Evolutionary conservation across 192 early-diverging fungal species (phyloP).

Genomic region (Cladochytrium replicatum): DNA sequence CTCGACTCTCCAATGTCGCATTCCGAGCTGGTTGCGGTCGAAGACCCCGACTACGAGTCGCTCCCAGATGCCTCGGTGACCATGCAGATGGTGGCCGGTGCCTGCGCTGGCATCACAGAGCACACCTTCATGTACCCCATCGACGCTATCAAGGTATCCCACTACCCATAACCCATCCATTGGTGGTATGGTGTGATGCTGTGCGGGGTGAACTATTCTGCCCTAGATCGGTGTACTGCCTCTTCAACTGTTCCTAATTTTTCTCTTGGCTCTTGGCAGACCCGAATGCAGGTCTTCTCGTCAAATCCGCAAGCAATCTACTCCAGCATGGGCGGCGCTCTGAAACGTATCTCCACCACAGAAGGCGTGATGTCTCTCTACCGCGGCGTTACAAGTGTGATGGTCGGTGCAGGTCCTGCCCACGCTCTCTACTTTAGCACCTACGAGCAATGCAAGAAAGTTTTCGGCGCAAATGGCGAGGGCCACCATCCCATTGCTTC

Average conservation of each 20-base stretch:
- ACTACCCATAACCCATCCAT: too few species aligned
- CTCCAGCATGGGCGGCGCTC: constrained; percentile 57
- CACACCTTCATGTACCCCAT: constrained; percentile 93
- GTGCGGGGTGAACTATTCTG: too few species aligned
- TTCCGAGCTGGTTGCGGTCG: background rate
- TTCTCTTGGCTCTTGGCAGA: constrained; percentile 38
- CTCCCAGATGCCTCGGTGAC: constrained; percentile 74
- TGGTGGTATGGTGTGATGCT: too few species aligned
- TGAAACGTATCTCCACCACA: constrained; percentile 58
- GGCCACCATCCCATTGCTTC: constrained; percentile 53
- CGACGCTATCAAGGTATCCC: constrained; percentile 80
- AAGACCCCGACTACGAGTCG: constrained; percentile 85
- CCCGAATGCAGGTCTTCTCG: constrained; percentile 83
- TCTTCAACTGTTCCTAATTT: background rate
- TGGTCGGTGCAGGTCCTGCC: constrained; percentile 87
- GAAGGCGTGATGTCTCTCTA: constrained; percentile 77
- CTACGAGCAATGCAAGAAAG: constrained; percentile 83
- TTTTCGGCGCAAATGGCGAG: constrained; percentile 46
- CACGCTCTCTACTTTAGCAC: constrained; percentile 93
- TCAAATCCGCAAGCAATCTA: constrained; percentile 58
- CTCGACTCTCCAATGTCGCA: too few species aligned
- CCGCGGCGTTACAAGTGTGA: constrained; percentile 87
- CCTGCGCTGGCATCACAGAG: constrained; percentile 94
- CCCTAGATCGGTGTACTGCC: background rate
- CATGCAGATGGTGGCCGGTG: constrained; percentile 82